These are phyloP conservation scores for Aspergillus cejpii DNA, from an alignment of 2,329 filamentous ascomycete genomes.

Conservation along the genomic window DNA sequence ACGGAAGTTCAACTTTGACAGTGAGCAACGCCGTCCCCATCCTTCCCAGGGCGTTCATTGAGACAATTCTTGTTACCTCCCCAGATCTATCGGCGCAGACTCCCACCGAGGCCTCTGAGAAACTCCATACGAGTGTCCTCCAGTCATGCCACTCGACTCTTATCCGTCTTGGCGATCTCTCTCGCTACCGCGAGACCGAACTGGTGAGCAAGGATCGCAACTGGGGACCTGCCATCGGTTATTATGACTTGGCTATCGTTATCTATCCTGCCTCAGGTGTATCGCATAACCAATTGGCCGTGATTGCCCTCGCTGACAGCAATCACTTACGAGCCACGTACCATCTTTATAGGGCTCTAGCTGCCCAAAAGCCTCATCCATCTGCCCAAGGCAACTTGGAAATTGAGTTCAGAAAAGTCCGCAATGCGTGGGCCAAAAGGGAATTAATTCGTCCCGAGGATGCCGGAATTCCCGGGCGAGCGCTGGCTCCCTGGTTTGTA, in stretches of 20 bases:
- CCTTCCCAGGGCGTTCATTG: constrained; percentile 5
- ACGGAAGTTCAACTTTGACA: constrained; percentile 43
- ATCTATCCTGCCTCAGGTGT: constrained; percentile 72
- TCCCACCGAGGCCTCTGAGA: constrained; percentile 42
- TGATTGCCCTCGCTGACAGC: constrained; percentile 68
- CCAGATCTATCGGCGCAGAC: constrained; percentile 41
- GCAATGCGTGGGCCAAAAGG: constrained; percentile 51
- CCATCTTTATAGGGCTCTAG: constrained; percentile 77
- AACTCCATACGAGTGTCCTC: constrained; percentile 56
- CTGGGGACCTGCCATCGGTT: constrained; percentile 72
- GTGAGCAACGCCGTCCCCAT: constrained; percentile 29
- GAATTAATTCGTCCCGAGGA: constrained; percentile 47
- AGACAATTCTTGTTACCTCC: constrained; percentile 13
- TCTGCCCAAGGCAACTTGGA: constrained; percentile 70
- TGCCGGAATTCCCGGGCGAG: constrained; percentile 46
- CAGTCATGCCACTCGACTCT: constrained; percentile 74
- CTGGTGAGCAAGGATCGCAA: constrained; percentile 65
- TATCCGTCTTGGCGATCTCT: constrained; percentile 82
- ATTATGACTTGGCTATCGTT: constrained; percentile 74
- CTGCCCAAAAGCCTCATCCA: constrained; percentile 66
- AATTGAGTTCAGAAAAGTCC: constrained; percentile 66
- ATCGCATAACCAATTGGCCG: constrained; percentile 83
- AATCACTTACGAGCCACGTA: constrained; percentile 83
- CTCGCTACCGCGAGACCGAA: constrained; percentile 73
- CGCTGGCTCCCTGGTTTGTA: constrained; percentile 73